Percentiles rank a stretch among this genome's conserved stretches.
phyloP scores from a whole-genome alignment of 2,329 filamentous ascomycete genomes.

The Phialophora expanda region DNA sequence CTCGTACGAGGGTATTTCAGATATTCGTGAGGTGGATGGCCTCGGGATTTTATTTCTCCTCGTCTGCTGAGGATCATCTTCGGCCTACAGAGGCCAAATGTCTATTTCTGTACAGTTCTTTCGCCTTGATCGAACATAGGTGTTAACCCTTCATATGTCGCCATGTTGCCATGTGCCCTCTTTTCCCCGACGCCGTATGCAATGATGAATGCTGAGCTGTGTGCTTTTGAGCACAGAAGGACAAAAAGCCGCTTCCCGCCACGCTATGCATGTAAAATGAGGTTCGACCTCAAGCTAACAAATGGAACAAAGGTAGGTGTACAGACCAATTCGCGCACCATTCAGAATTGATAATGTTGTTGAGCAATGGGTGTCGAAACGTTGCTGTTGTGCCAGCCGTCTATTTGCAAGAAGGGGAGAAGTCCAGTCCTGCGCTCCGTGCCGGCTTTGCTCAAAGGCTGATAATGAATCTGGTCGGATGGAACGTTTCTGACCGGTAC shows the following conservation, averaged over 20 bases:
- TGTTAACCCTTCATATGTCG: slow-evolving; percentile 8
- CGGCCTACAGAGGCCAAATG: slow-evolving; percentile 7
- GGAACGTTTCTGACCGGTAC: slow-evolving; percentile 69
- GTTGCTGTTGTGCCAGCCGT: slow-evolving; percentile 48
- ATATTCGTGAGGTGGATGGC: background rate
- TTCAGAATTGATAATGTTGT: slow-evolving; percentile 33
- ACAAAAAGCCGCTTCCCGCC: slow-evolving; percentile 17
- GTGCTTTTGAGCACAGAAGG: slow-evolving; percentile 8
- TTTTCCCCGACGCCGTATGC: slow-evolving; percentile 19
- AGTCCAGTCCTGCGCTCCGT: slow-evolving; percentile 70
- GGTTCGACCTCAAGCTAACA: background rate
- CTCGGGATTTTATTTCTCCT: background rate
- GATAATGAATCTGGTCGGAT: slow-evolving; percentile 80
- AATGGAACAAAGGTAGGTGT: slow-evolving; percentile 1
- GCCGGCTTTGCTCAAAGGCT: slow-evolving; percentile 72
- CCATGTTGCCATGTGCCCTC: slow-evolving; percentile 15
- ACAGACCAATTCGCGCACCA: slow-evolving; percentile 1
- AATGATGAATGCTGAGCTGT: slow-evolving; percentile 25
- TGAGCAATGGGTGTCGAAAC: slow-evolving; percentile 36
- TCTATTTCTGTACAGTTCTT: slow-evolving; percentile 32
- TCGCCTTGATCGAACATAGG: slow-evolving; percentile 8
- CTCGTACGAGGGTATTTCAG: background rate
- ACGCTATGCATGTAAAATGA: slow-evolving; percentile 32
- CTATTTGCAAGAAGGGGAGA: slow-evolving; percentile 62
- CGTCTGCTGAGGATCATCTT: background rate